Percentiles rank a stretch among this genome's conserved stretches.
These are phyloP conservation scores for Musa balbisiana DNA, from an alignment of 202 grass and related monocot species.

Conservation along the genomic window DNA sequence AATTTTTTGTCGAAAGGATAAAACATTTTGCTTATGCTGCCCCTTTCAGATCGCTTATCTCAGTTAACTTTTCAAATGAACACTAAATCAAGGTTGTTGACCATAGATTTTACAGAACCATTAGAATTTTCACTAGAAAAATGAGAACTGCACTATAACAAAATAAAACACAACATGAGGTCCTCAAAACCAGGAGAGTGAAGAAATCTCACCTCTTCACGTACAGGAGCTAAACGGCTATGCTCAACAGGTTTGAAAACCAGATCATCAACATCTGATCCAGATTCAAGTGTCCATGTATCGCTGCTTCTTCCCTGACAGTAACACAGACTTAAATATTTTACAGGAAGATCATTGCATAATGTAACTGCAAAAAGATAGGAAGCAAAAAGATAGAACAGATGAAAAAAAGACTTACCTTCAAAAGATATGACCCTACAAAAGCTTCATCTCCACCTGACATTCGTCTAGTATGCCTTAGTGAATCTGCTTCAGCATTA, in stretches of 20 bases:
- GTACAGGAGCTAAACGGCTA: slow-evolving; percentile 72
- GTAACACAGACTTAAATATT: not conserved
- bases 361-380: not conserved
- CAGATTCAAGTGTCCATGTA: slow-evolving; percentile 72
- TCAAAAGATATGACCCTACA: slow-evolving; percentile 52
- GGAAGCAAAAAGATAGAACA: not conserved
- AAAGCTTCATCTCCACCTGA: slow-evolving; percentile 72
- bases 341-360: slow-evolving; percentile 9
- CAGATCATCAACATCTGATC: slow-evolving; percentile 78
- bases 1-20: too few species aligned
- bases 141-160: not conserved
- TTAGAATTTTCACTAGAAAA: not conserved
- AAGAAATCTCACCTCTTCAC: slow-evolving; percentile 3
- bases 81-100: not conserved
- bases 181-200: not conserved
- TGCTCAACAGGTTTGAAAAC: slow-evolving; percentile 50
- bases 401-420: slow-evolving; percentile 30
- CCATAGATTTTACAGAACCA: not conserved
- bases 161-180: not conserved
- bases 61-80: too few species aligned
- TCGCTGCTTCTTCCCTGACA: slow-evolving; percentile 75
- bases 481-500: slow-evolving; percentile 47
- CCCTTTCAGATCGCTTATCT: too few species aligned
- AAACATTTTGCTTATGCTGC: too few species aligned
- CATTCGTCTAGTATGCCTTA: slow-evolving; percentile 53